A percentile compares a stretch with the other conserved stretches of the same genome.
phyloP scores from a whole-genome alignment of 257 asterid genomes.

The Solanum phureja region DNA sequence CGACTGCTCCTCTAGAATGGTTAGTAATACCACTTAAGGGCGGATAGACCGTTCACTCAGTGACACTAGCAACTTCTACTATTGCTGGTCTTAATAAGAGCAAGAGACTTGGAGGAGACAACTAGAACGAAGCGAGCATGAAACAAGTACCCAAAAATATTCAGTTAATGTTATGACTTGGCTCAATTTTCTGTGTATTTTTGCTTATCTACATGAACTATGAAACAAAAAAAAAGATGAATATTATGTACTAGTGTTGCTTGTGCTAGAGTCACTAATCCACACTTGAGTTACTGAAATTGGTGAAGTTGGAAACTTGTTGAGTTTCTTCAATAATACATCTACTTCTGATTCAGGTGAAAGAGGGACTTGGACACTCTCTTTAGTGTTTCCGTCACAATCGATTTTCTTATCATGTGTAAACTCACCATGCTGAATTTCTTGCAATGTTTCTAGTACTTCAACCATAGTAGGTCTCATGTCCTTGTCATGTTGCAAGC shows the following conservation, averaged over 20 bases:
- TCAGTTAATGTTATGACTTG: background rate
- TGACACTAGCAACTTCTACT: background rate
- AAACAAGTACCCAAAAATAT: background rate
- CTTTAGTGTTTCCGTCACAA: background rate
- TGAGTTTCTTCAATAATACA: conserved; percentile 13
- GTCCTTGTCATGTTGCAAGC: conserved; percentile 4
- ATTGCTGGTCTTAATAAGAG: background rate
- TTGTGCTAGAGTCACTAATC: conserved; percentile 17
- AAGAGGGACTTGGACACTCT: background rate
- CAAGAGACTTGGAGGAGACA: background rate
- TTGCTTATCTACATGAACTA: background rate
- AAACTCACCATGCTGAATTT: background rate
- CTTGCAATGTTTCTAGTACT: background rate
- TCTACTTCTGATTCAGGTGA: conserved; percentile 22
- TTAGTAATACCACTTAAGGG: background rate
- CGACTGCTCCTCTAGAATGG: background rate
- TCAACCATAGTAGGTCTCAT: background rate
- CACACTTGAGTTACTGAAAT: conserved; percentile 11
- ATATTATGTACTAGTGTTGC: conserved; percentile 7
- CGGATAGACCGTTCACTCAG: background rate
- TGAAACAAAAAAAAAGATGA: background rate
- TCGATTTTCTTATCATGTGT: background rate
- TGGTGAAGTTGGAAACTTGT: conserved; percentile 8
- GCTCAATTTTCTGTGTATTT: background rate
- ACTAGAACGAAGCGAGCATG: background rate